These are phyloP conservation scores for Ustilago trichophora DNA, from an alignment of 1,284 basidiomycete genomes.

Conservation along the genomic window DNA sequence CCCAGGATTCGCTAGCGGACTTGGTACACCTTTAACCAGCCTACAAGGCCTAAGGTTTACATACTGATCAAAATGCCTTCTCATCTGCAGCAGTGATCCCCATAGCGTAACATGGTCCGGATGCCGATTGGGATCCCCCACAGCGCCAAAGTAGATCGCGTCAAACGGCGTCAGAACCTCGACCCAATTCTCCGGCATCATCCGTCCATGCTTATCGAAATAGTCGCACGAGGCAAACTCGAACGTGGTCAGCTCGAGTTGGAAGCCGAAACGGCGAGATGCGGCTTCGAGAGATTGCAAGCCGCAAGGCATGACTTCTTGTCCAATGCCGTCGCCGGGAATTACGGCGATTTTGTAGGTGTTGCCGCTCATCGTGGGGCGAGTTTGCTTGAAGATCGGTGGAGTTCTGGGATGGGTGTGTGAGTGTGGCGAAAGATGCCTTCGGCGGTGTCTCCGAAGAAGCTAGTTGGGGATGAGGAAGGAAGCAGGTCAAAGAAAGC, in stretches of 20 bases:
- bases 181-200: slow-evolving; percentile 68
- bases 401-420: too few relatives aligned
- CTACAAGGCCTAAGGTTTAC: slow-evolving; percentile 72
- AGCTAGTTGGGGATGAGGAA: too few relatives aligned
- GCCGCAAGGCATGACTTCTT: slow-evolving; percentile 66
- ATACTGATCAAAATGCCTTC: slow-evolving; percentile 73
- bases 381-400: too few relatives aligned
- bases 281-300: slow-evolving; percentile 23
- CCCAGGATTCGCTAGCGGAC: slow-evolving; percentile 68
- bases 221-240: slow-evolving; percentile 68
- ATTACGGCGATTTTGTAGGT: slow-evolving; percentile 71
- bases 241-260: slow-evolving; percentile 67
- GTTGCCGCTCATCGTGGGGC: slow-evolving; percentile 16
- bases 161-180: slow-evolving; percentile 64
- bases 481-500: too few relatives aligned
- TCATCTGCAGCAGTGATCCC: slow-evolving; percentile 66
- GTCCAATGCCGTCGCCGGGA: slow-evolving; percentile 73
- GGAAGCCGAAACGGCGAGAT: slow-evolving; percentile 67
- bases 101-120: slow-evolving; percentile 39
- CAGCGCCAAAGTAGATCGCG: slow-evolving; percentile 69
- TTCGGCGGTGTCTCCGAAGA: too few relatives aligned
- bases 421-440: too few relatives aligned
- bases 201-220: slow-evolving; percentile 66
- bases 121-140: slow-evolving; percentile 65
- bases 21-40: slow-evolving; percentile 71